Evolutionary conservation across 495 filamentous ascomycete species (phyloP).

Genomic region (Immersiella caudata): DNA sequence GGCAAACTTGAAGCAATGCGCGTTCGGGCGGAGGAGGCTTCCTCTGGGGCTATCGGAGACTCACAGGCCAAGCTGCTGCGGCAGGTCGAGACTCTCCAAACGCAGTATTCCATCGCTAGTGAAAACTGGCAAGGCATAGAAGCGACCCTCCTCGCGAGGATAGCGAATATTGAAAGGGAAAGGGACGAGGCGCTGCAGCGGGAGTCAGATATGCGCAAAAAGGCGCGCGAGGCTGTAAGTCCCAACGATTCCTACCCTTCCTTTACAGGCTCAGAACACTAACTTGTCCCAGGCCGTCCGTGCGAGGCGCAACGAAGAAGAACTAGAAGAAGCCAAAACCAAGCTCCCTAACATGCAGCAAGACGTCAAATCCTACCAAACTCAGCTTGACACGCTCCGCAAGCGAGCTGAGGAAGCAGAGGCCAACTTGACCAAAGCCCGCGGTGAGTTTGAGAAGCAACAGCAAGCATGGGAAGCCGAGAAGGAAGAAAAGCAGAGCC

Average conservation of each 20-base stretch:
- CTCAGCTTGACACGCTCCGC: constrained; percentile 65
- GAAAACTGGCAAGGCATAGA: constrained; percentile 99
- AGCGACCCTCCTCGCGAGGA: constrained; percentile 71
- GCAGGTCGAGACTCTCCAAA: constrained; percentile 94
- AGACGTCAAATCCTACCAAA: constrained; percentile 57
- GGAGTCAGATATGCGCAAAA: constrained; percentile 82
- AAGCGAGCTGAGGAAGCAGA: constrained; percentile 67
- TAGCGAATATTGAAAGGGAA: constrained; percentile 81
- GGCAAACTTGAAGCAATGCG: constrained; percentile 88
- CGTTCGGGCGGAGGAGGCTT: constrained; percentile 84
- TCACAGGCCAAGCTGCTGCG: constrained; percentile 87
- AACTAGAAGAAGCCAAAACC: constrained; percentile 72
- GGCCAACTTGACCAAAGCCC: constrained; percentile 59
- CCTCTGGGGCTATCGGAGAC: constrained; percentile 78
- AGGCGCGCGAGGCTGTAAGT: constrained; percentile 81
- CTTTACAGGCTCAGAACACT: constrained; percentile 30
- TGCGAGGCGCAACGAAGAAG: constrained; percentile 76
- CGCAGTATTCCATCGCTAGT: constrained; percentile 89
- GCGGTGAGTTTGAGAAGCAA: constrained; percentile 47
- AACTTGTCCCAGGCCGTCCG: constrained; percentile 64
- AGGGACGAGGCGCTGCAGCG: constrained; percentile 80
- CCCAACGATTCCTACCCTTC: neutral
- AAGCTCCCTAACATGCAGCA: constrained; percentile 62
- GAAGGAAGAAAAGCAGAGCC: constrained; percentile 65
- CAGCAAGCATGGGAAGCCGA: constrained; percentile 69